Percentiles rank a stretch among this genome's conserved stretches.
Evolutionary conservation across 345 rosid genomes (phyloP).

Genomic region (Boechera divaricarpa): DNA sequence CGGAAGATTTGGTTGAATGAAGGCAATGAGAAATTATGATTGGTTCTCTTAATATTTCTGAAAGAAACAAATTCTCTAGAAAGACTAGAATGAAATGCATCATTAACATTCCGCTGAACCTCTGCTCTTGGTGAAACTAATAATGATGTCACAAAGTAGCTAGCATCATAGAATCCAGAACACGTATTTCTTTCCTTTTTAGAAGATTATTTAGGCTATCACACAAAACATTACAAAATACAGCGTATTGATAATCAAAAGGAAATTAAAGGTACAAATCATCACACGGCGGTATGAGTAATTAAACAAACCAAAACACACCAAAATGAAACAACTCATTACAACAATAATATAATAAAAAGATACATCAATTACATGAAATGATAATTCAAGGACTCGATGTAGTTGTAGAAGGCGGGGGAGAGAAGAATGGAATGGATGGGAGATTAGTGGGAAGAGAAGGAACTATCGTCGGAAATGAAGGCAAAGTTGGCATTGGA

Average conservation of each 20-base stretch:
- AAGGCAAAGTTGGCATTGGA: conserved; percentile 17
- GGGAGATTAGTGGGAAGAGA: conserved; percentile 30
- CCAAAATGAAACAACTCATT: neutral
- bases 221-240: neutral
- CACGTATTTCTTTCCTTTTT: neutral
- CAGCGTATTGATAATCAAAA: conserved; percentile 6
- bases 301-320: conserved; percentile 11
- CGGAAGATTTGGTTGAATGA: neutral
- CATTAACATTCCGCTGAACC: neutral
- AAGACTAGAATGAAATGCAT: too few relatives aligned
- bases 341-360: neutral
- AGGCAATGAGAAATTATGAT: neutral
- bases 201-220: neutral
- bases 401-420: conserved; percentile 25
- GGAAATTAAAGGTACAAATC: conserved; percentile 4
- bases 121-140: neutral
- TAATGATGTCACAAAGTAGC: neutral
- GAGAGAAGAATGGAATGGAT: conserved; percentile 33
- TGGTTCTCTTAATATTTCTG: neutral
- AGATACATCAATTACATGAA: conserved; percentile 24
- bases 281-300: neutral
- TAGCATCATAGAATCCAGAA: neutral
- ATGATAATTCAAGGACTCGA: conserved; percentile 29
- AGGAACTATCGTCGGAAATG: conserved; percentile 22
- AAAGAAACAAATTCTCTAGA: neutral